phyloP scores from a whole-genome alignment of 768 basidiomycete genomes.

The Boletellus sp. region DNA sequence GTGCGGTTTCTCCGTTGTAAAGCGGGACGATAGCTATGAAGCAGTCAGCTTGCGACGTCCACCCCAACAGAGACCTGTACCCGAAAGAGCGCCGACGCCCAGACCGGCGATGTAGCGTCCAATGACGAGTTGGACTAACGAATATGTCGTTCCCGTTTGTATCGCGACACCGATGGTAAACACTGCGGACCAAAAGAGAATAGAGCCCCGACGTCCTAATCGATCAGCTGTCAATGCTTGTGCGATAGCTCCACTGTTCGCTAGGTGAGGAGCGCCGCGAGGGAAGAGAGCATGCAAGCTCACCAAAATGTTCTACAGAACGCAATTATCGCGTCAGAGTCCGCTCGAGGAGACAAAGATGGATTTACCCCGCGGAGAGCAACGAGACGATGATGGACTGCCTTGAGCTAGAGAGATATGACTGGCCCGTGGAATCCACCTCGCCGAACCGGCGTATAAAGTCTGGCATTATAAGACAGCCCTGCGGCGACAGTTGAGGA shows the following conservation, averaged over 20 bases:
- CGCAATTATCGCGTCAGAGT: not conserved
- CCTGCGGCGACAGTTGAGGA: constrained; percentile 34
- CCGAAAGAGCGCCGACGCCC: constrained; percentile 72
- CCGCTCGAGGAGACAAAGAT: not conserved
- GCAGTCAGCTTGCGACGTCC: not conserved
- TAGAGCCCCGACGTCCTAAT: constrained; percentile 67
- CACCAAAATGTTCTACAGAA: constrained; percentile 48
- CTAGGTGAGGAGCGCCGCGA: constrained; percentile 1
- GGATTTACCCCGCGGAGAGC: constrained; percentile 61
- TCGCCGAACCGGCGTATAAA: constrained; percentile 69
- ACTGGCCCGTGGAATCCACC: constrained; percentile 41
- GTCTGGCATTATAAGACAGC: constrained; percentile 78
- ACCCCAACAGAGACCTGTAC: constrained; percentile 30
- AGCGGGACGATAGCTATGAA: constrained; percentile 54
- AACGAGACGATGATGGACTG: constrained; percentile 79
- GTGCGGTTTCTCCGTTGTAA: constrained; percentile 77
- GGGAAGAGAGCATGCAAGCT: constrained; percentile 10
- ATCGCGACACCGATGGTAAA: constrained; percentile 69
- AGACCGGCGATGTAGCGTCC: constrained; percentile 76
- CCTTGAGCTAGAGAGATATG: constrained; percentile 54
- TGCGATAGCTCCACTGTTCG: constrained; percentile 52
- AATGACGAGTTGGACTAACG: constrained; percentile 62
- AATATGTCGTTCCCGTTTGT: constrained; percentile 61
- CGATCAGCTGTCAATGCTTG: constrained; percentile 76
- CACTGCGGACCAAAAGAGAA: constrained; percentile 70